Evolutionary conservation across 495 filamentous ascomycete genomes (phyloP), one percentile per base, ranked within the genome.

Genomic region (Collariella sp.): DNA sequence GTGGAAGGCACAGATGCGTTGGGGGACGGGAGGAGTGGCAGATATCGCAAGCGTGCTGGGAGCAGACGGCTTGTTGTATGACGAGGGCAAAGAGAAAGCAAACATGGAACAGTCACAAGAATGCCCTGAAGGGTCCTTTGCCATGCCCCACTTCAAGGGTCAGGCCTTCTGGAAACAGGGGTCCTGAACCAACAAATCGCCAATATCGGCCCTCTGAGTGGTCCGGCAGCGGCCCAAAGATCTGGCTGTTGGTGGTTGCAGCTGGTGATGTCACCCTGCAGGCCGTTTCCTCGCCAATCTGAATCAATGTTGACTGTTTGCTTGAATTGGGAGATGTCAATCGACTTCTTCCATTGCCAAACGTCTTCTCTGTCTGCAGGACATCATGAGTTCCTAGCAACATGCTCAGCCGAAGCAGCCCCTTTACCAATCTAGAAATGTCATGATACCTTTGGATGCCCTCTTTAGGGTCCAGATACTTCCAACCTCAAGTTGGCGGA

Each of bases 211-310:
- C 6, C 35, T 34, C 22, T 49, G 6, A 41, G 12, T 5, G 13
- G 13, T 3, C 24, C 46, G 18, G 31, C 31, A 22, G 46, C 7
- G 31, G 5, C 31, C 18, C 31, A 1, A 22, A 4, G 26, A 31
- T 31, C 9, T 31, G 26, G 26, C 26, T 31, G 26, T 31, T 31
- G 20, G 45, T 35, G 45, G 16, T 34, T 47, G 36, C 48, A 41
- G 48, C 15, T 29, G 9, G 29, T 51, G 49, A 51, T 51, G 49
- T 51, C 49, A 51, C 15, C 5, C 24, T 43, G 24, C 39, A 43
- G 26, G 26, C 26, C 26, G 26, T 31, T 31, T 31, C 26, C 26
- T 31, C 26, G 26, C 4, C 26, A 31, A 31, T 31, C 26, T 31
- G 4, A 9, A 4, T 31, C 26, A 31, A 31, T 31, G 26, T 31